Percentiles rank a stretch among this genome's conserved stretches.
Conservation (phyloP, 306 rosid genomes). For the Vigna angularis region DNA sequence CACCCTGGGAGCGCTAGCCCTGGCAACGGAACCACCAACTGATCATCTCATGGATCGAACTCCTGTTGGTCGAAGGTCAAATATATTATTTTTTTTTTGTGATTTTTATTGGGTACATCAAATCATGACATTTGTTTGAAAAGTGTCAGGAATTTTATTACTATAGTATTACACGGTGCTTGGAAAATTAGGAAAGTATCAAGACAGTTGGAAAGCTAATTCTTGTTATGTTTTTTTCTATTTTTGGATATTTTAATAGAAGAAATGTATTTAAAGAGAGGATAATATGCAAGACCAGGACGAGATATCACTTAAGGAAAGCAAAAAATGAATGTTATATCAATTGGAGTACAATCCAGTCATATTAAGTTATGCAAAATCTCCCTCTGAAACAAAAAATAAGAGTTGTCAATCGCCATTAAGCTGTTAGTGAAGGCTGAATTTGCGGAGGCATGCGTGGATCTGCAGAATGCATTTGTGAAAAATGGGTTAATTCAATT, state of each 20-base stretch:
- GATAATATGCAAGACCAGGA: background rate
- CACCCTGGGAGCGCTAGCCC: slow-evolving; percentile 95
- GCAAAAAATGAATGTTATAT: background rate
- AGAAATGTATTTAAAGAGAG: slow-evolving; percentile 13
- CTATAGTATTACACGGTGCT: background rate
- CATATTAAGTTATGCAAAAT: background rate
- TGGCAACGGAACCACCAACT: slow-evolving; percentile 99
- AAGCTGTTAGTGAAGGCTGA: background rate
- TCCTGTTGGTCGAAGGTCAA: slow-evolving; percentile 94
- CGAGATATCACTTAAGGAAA: slow-evolving; percentile 11
- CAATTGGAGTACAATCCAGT: background rate
- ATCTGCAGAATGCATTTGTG: background rate
- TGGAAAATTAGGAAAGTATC: slow-evolving; percentile 25
- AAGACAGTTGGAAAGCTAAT: slow-evolving; percentile 2
- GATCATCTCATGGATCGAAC: slow-evolving; percentile 86
- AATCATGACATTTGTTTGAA: slow-evolving; percentile 29
- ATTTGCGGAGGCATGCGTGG: slow-evolving; percentile 4
- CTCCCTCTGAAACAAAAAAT: background rate
- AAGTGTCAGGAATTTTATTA: background rate
- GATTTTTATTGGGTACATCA: slow-evolving; percentile 3
- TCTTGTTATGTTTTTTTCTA: background rate
- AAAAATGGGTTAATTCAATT: slow-evolving; percentile 6
- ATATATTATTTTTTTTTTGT: slow-evolving; percentile 5
- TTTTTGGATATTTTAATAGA: slow-evolving; percentile 21
- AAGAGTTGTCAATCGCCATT: background rate